These are phyloP conservation scores for Oryza meridionalis DNA, from an alignment of 176 grass and related monocot genomes.

Conservation along the genomic window DNA sequence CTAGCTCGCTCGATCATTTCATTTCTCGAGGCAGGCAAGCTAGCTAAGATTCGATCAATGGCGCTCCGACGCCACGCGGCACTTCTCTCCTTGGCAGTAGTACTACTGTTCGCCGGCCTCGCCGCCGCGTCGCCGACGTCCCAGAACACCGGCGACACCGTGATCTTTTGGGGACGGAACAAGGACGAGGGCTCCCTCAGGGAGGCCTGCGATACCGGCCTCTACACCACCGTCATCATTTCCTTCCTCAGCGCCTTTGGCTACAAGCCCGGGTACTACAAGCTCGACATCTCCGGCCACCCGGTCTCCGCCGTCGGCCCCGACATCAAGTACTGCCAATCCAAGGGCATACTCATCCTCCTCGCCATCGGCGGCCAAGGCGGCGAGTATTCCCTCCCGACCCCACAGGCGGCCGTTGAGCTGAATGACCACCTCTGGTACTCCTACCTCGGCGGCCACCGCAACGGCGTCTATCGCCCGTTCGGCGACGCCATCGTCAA, in stretches of 20 bases:
- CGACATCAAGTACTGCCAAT: conserved; percentile 45
- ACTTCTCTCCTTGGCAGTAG: neutral
- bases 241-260: conserved; percentile 15
- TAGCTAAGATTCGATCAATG: neutral
- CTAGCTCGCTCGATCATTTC: neutral
- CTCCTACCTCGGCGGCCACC: conserved; percentile 10
- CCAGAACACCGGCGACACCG: neutral
- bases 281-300: conserved; percentile 8
- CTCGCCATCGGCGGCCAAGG: conserved; percentile 33
- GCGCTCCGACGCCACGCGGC: neutral
- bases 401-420: neutral
- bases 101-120: neutral
- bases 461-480: conserved; percentile 3
- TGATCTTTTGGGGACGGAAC: conserved; percentile 21
- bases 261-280: neutral
- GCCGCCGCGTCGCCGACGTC: neutral
- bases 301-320: neutral
- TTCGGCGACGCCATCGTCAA: conserved; percentile 28
- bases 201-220: conserved; percentile 6
- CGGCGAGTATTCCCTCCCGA: conserved; percentile 15
- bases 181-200: conserved; percentile 21
- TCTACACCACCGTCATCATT: conserved; percentile 15
- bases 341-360: neutral
- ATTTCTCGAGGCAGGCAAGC: neutral
- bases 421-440: conserved; percentile 31